Evolutionary conservation across 306 rosid genomes (phyloP).

Genomic region (Inga oerstediana): DNA sequence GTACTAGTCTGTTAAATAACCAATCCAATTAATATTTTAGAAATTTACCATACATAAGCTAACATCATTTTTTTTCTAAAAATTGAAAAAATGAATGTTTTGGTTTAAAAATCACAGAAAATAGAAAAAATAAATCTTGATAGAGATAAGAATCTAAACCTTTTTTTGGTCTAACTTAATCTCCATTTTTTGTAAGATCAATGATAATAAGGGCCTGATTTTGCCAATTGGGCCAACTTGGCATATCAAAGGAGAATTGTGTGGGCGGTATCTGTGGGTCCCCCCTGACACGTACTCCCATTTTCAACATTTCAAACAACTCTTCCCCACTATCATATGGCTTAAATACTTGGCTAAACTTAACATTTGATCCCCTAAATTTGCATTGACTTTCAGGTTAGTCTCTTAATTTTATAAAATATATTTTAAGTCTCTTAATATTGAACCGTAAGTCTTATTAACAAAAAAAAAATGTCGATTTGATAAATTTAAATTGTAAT

Average conservation of each 20-base stretch:
- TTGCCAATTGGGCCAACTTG: neutral
- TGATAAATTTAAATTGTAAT: too few species aligned
- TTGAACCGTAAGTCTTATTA: too few species aligned
- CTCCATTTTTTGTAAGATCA: neutral
- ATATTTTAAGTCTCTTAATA: too few species aligned
- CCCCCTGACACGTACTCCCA: neutral
- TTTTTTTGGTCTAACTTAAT: neutral
- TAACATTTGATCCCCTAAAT: too few species aligned
- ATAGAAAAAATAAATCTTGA: too few species aligned
- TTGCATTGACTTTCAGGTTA: too few species aligned
- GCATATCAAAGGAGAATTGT: neutral
- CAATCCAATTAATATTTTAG: too few species aligned
- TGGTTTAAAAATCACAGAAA: neutral
- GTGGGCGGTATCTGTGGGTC: neutral
- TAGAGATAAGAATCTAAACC: neutral
- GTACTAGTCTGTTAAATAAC: too few species aligned
- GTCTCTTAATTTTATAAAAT: too few species aligned
- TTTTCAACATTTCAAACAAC: neutral
- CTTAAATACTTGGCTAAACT: neutral
- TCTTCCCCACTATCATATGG: neutral
- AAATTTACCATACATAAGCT: too few species aligned
- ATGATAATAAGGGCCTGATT: neutral
- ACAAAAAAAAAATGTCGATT: too few species aligned
- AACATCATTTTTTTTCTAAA: too few species aligned
- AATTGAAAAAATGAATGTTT: neutral